A percentile compares a stretch with the other conserved stretches of the same genome.
Conservation (phyloP, 2,329 filamentous ascomycete species). For the Nakataea oryzae region DNA sequence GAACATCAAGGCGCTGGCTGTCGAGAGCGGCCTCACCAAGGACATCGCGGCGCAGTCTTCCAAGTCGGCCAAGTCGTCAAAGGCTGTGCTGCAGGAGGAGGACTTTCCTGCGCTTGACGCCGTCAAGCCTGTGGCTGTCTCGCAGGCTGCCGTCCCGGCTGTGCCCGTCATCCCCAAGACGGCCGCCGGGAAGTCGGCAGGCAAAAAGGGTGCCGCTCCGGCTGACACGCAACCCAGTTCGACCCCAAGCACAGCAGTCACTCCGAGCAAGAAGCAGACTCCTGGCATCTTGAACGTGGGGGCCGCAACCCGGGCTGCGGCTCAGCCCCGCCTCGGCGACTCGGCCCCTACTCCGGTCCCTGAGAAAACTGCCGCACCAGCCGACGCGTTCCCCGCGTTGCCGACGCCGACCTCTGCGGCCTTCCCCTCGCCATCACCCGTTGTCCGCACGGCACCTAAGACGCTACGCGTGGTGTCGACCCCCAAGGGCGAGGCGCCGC, state of each 20-base stretch:
- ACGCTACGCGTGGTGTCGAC: slow-evolving; percentile 62
- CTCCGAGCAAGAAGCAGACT: slow-evolving; percentile 24
- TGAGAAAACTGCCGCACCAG: slow-evolving; percentile 19
- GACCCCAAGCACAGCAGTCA: background rate
- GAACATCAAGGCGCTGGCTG: slow-evolving; percentile 32
- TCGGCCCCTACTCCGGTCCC: slow-evolving; percentile 12
- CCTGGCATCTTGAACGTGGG: slow-evolving; percentile 37
- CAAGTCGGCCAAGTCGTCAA: slow-evolving; percentile 13
- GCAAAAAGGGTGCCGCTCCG: slow-evolving; percentile 9
- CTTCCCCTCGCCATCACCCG: slow-evolving; percentile 45
- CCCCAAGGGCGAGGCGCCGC: slow-evolving; percentile 45
- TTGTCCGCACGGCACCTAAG: slow-evolving; percentile 43
- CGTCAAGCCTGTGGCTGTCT: slow-evolving; percentile 24
- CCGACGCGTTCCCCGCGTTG: slow-evolving; percentile 38
- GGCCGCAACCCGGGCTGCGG: slow-evolving; percentile 29
- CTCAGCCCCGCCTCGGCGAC: slow-evolving; percentile 19
- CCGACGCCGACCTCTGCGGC: slow-evolving; percentile 35
- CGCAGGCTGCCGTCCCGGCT: slow-evolving; percentile 19
- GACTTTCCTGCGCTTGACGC: slow-evolving; percentile 52
- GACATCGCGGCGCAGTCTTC: slow-evolving; percentile 27
- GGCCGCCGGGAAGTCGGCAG: slow-evolving; percentile 9
- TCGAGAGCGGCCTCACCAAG: slow-evolving; percentile 34
- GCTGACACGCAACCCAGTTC: background rate
- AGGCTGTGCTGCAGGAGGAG: slow-evolving; percentile 40
- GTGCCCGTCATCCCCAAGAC: slow-evolving; percentile 20